phyloP scores from a whole-genome alignment of 1,284 basidiomycete genomes.

The Ustilago trichophora region DNA sequence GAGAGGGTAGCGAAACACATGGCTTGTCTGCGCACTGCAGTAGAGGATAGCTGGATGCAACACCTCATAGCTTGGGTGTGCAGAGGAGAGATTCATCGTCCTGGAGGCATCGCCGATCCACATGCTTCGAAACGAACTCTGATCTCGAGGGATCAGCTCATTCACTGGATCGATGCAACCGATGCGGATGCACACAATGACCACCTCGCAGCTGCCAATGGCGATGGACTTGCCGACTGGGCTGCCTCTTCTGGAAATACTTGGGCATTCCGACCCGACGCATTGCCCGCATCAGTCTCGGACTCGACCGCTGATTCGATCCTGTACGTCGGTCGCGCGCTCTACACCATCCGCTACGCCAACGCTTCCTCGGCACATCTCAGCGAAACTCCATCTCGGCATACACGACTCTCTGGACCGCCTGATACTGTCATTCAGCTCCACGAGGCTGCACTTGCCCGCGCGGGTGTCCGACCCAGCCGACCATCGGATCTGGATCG shows the following conservation, averaged over 20 bases:
- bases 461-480: slow-evolving; percentile 21
- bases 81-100: slow-evolving; percentile 39
- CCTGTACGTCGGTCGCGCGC: slow-evolving; percentile 83
- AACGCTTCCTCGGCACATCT: slow-evolving; percentile 8
- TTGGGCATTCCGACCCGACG: slow-evolving; percentile 71
- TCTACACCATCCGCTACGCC: slow-evolving; percentile 77
- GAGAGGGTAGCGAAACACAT: slow-evolving; percentile 33
- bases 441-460: slow-evolving; percentile 31
- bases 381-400: slow-evolving; percentile 1
- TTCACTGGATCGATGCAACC: slow-evolving; percentile 32
- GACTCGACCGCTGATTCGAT: slow-evolving; percentile 79
- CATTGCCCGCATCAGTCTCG: slow-evolving; percentile 79
- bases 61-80: slow-evolving; percentile 49
- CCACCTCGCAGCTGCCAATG: slow-evolving; percentile 9
- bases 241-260: slow-evolving; percentile 38
- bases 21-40: slow-evolving; percentile 32
- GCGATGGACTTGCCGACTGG: slow-evolving; percentile 41
- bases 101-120: slow-evolving; percentile 32
- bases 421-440: slow-evolving; percentile 33
- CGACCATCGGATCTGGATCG: slow-evolving; percentile 28
- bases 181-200: slow-evolving; percentile 23
- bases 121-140: slow-evolving; percentile 24
- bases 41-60: slow-evolving; percentile 50
- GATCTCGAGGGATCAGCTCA: slow-evolving; percentile 28
- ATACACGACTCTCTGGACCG: slow-evolving; percentile 15